Base-by-base conservation (phyloP, 225 moss, liverwort and hornwort species). In the Rhytidiadelphus loreus region DNA sequence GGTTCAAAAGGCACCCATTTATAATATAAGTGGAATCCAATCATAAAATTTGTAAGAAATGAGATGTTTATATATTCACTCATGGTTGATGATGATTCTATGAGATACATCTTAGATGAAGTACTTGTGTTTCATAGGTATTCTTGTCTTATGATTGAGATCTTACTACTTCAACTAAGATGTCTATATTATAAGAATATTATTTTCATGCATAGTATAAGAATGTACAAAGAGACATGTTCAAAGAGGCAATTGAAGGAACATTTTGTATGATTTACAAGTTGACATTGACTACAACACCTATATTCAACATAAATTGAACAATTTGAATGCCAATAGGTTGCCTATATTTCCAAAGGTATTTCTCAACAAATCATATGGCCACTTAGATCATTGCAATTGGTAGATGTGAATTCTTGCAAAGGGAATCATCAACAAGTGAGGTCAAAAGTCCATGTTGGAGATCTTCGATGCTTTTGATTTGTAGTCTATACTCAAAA, bases 351-450 rank as follows among this genome's bases (percentile, higher is more conserved):
- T 29, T 0, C 0, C 0, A 0, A 6, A 18, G 6, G 11, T 73
- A 11, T 46, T 44, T 46, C 0, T 46, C 0, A 0, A 30, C 0
- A 0, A 72, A 6, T 43, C 8, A 19, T 35, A 35, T 0, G 43
- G 0, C 70, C 8, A 26, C 8, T 41, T 43, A 9, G 5, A 71
- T 71, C 26, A 43, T 43, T 3, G 43, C 0, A 26, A 0, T 43
- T 1, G 26, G 0, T 4, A 70, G 0, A 70, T 0, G 2, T 43
- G 1, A 26, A 0, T 71, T 43, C 1, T 0, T 1, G 3, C 14
- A 14, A 69, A 70, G 0, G 23, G 7, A 70, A 2, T 41, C 1
- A 1, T 70, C 69, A 69, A 24, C 1, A 2, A 69, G 4, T 0
- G 0, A 69, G 4, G 14, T 37, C 0, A 3, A 1, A 70, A 70